A percentile compares a stretch with the other conserved stretches of the same genome.
These are phyloP conservation scores for Fragaria ananassa DNA, from an alignment of 306 rosid species.

Conservation along the genomic window DNA sequence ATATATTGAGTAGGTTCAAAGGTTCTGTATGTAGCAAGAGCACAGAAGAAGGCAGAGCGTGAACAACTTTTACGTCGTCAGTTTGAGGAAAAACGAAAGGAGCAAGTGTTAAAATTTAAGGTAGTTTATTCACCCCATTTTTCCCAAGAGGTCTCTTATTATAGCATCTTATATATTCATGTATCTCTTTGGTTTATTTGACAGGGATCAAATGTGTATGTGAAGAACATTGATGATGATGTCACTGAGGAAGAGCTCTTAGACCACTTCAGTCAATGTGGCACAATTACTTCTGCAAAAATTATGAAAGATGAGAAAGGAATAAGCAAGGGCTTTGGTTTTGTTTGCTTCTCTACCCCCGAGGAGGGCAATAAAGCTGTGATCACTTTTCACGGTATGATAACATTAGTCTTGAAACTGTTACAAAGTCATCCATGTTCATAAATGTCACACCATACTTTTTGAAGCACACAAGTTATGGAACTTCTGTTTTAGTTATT, in stretches of 20 bases:
- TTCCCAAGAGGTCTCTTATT: constrained; percentile 4
- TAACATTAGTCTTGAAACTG: background rate
- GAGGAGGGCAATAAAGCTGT: constrained; percentile 92
- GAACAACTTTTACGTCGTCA: constrained; percentile 59
- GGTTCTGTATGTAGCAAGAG: constrained; percentile 76
- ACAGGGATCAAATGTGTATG: constrained; percentile 81
- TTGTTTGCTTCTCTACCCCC: constrained; percentile 77
- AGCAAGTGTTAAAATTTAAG: constrained; percentile 61
- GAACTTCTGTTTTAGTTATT: background rate
- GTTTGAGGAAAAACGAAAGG: constrained; percentile 77
- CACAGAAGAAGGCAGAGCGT: constrained; percentile 85
- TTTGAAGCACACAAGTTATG: background rate
- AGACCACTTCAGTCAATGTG: constrained; percentile 62
- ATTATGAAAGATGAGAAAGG: constrained; percentile 78
- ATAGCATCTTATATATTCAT: constrained; percentile 9
- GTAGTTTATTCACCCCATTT: constrained; percentile 32
- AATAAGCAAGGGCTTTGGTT: constrained; percentile 83
- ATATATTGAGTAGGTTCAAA: constrained; percentile 57
- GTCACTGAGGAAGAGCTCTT: constrained; percentile 61
- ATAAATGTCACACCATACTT: background rate
- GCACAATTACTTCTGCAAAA: constrained; percentile 79
- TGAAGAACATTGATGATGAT: constrained; percentile 81
- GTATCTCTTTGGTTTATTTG: constrained; percentile 17
- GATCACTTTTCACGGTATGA: constrained; percentile 62
- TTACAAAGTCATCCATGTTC: background rate